Evolutionary conservation across 345 rosid genomes (phyloP), one percentile per base, ranked within the genome.

Genomic region (Brassica rapa): DNA sequence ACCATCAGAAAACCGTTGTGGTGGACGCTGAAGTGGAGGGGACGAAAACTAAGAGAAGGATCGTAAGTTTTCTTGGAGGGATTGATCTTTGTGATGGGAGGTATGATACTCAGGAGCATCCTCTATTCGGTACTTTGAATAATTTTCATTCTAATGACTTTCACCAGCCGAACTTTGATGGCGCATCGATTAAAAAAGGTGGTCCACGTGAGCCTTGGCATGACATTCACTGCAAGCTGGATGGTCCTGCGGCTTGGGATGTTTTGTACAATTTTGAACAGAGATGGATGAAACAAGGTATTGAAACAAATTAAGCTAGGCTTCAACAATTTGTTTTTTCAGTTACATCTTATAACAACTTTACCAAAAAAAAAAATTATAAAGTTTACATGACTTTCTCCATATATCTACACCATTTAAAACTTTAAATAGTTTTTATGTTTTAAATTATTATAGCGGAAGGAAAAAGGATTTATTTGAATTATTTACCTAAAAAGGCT

Each of bases 151-250:
- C 39, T 37, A 63, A 84, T 30, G 97, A 94, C 81, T 91, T 94
- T 88, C 90, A 94, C 63, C 98, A 94, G 67, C 98, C 97, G 0
- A 94, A 89, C 63, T 91, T 94, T 33, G 16, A 37, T 2, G 86
- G 86, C 1, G 62, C 96, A 14, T 89, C 94, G 0, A 84, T 91
- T 5, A 71, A 32, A 61, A 91, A 86, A 62, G 98, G 98, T 0
- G 98, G 98, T 73, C 98, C 98, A 0, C 84, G 98, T 61, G 97
- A 91, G 83, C 98, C 98, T 0, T 93, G 98, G 98, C 98, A 93
- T 29, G 98, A 93, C 76, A 84, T 91, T 67, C 98, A 93, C 41
- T 93, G 97, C 81, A 86, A 85, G 73, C 79, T 93, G 4, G 97
- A 93, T 78, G 98, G 98, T 57, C 93, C 96, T 11, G 86, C 86